Percentiles rank a stretch among this genome's conserved stretches.
phyloP scores from a whole-genome alignment of 148 eudicot species.

The Amaranthus palmeri region DNA sequence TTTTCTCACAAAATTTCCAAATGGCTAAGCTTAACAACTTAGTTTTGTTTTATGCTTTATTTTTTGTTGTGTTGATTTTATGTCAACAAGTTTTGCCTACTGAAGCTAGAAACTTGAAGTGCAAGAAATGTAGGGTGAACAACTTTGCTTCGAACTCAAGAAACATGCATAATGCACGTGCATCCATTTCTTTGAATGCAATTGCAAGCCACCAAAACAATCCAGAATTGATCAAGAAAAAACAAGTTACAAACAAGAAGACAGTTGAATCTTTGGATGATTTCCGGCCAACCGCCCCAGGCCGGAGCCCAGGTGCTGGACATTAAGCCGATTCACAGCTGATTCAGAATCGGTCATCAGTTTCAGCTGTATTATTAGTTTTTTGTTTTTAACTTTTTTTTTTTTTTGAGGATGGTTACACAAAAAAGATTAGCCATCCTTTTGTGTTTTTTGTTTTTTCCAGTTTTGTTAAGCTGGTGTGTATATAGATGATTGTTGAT shows the following conservation, averaged over 20 bases:
- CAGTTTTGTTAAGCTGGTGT: too few relatives aligned
- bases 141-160: constrained; percentile 17
- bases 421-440: too few relatives aligned
- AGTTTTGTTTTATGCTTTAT: background rate
- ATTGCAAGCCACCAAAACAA: background rate
- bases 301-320: constrained; percentile 56
- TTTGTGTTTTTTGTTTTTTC: too few relatives aligned
- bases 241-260: background rate
- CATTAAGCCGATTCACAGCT: constrained; percentile 16
- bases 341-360: too few relatives aligned
- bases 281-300: constrained; percentile 31
- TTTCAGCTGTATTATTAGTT: too few relatives aligned
- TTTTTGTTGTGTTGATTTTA: constrained; percentile 17
- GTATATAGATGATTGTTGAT: too few relatives aligned
- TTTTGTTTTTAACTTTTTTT: too few relatives aligned
- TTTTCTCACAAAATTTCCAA: background rate
- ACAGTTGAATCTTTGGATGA: constrained; percentile 18
- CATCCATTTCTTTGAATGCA: too few relatives aligned
- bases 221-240: constrained; percentile 2
- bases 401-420: too few relatives aligned
- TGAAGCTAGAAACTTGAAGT: constrained; percentile 24
- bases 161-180: background rate
- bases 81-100: constrained; percentile 4
- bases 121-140: constrained; percentile 19
- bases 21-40: constrained; percentile 1